These are phyloP conservation scores for Wickerhamomyces pijperi DNA, from an alignment of 805 yeast species.

Conservation along the genomic window DNA sequence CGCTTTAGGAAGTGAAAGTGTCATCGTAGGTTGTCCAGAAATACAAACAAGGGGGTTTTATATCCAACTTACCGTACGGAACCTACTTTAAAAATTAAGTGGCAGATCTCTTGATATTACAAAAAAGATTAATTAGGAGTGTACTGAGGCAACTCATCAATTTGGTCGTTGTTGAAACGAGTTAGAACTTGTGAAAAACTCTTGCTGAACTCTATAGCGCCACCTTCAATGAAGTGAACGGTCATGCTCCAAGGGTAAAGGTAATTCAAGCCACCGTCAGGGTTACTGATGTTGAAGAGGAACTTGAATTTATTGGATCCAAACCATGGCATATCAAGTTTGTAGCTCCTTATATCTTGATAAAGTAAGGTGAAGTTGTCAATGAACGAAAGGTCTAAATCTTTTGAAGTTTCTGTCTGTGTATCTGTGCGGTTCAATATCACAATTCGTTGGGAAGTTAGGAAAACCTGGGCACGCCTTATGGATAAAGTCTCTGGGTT, in stretches of 20 bases:
- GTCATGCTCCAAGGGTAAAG: constrained; percentile 26
- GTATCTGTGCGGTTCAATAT: constrained; percentile 13
- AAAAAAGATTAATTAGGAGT: too few species aligned
- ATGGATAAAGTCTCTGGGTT: constrained; percentile 13
- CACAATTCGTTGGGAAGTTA: constrained; percentile 32
- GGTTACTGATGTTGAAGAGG: constrained; percentile 24
- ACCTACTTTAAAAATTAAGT: too few species aligned
- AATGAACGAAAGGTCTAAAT: background rate
- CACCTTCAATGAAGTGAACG: constrained; percentile 36
- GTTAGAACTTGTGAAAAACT: constrained; percentile 23
- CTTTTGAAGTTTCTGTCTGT: background rate
- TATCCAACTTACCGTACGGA: background rate
- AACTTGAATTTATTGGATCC: constrained; percentile 41
- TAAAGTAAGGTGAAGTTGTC: constrained; percentile 30
- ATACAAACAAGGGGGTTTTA: background rate
- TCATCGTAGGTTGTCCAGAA: background rate
- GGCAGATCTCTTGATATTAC: too few species aligned
- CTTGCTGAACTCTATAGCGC: constrained; percentile 30
- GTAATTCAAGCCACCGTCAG: constrained; percentile 24
- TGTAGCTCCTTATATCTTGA: constrained; percentile 20
- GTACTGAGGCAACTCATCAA: constrained; percentile 33
- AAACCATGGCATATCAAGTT: constrained; percentile 39
- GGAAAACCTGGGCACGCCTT: constrained; percentile 25
- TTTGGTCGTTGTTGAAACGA: constrained; percentile 31
- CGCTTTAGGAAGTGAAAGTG: background rate